Conservation (phyloP, 192 early-diverging fungal genomes). For the Thamnidium elegans region DNA sequence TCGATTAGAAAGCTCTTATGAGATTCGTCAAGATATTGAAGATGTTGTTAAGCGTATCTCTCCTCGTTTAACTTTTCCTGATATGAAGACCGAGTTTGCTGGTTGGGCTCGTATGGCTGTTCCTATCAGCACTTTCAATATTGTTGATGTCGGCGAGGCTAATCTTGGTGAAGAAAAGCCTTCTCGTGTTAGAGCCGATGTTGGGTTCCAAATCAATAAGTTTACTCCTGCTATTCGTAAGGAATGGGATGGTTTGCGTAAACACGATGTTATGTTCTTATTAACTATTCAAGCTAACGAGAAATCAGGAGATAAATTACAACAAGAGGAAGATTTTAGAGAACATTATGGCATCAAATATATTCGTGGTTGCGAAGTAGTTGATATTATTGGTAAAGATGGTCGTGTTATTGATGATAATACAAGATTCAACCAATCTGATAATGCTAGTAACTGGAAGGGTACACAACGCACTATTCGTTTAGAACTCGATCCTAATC, state of each 20-base stretch:
- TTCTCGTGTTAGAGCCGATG: constrained; percentile 76
- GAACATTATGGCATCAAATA: constrained; percentile 71
- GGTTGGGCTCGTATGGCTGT: constrained; percentile 95
- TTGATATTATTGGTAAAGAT: constrained; percentile 69
- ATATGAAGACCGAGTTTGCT: constrained; percentile 67
- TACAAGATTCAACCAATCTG: constrained; percentile 37
- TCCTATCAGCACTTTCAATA: constrained; percentile 61
- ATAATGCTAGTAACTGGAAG: constrained; percentile 32
- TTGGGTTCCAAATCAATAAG: constrained; percentile 51
- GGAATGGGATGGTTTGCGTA: constrained; percentile 87
- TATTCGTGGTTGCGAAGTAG: constrained; percentile 86
- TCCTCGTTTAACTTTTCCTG: constrained; percentile 56
- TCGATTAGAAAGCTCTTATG: constrained; percentile 77
- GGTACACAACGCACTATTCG: constrained; percentile 61
- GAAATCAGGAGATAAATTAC: constrained; percentile 36
- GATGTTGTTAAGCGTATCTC: constrained; percentile 81
- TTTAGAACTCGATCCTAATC: constrained; percentile 82
- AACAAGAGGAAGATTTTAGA: constrained; percentile 52
- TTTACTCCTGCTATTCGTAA: constrained; percentile 69
- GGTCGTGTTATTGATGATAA: constrained; percentile 57
- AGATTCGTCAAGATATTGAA: constrained; percentile 84
- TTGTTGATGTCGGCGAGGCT: constrained; percentile 73
- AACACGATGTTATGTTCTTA: constrained; percentile 90
- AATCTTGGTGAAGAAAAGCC: constrained; percentile 70
- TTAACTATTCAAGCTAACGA: constrained; percentile 63